Evolutionary conservation across 352 stramenopile species (phyloP).

Genomic region (Phytophthora fragariae): DNA sequence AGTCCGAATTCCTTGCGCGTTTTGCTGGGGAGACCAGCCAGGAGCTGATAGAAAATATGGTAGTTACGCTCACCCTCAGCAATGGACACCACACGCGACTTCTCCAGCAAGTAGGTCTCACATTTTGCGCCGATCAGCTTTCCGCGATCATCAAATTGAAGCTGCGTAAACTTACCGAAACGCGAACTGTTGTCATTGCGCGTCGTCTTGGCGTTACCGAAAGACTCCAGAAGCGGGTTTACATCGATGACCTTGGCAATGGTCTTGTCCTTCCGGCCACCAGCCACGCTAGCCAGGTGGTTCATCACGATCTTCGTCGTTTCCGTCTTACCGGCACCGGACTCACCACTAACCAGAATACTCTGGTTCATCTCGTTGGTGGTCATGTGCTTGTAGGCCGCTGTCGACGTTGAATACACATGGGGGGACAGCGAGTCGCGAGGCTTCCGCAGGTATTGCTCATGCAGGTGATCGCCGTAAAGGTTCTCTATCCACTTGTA

Average conservation of each 20-base stretch:
- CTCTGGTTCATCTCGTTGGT: constrained; percentile 82
- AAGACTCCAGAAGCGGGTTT: constrained; percentile 93
- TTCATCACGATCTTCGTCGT: constrained; percentile 97
- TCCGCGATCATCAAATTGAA: constrained; percentile 85
- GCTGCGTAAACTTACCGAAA: constrained; percentile 92
- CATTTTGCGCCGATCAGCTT: constrained; percentile 89
- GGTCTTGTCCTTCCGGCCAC: constrained; percentile 88
- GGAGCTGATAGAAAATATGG: constrained; percentile 98
- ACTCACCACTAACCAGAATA: constrained; percentile 90
- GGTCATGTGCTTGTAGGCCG: constrained; percentile 89
- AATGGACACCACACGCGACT: constrained; percentile 95
- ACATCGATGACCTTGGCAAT: constrained; percentile 93
- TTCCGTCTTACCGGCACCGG: constrained; percentile 95
- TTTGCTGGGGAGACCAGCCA: constrained; percentile 62
- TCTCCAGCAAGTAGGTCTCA: constrained; percentile 97
- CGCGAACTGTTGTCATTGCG: constrained; percentile 94
- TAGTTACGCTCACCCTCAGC: constrained; percentile 97
- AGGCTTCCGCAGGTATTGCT: constrained; percentile 80
- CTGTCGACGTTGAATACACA: constrained; percentile 89
- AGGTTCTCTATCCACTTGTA: constrained; percentile 95
- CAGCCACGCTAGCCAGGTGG: constrained; percentile 83
- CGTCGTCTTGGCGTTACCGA: constrained; percentile 95
- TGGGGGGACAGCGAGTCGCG: constrained; percentile 75
- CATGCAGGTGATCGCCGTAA: constrained; percentile 90
- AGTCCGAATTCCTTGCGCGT: constrained; percentile 74